Conservation (phyloP, 225 moss, liverwort and hornwort genomes). For the Marchantia paleacea region DNA sequence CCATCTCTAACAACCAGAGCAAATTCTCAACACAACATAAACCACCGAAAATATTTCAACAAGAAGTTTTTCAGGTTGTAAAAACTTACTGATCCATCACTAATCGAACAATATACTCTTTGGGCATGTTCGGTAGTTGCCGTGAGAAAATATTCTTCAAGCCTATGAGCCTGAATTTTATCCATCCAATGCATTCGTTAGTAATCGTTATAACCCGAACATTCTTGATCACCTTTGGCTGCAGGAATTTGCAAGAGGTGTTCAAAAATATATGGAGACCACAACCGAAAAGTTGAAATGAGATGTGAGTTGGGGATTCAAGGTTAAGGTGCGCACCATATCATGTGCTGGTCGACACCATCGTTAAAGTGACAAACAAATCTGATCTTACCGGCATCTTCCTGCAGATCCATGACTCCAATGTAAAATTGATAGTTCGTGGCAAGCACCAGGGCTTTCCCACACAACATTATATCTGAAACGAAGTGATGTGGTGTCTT, state of each 20-base stretch:
- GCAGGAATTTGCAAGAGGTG: not conserved
- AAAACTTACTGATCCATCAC: slow-evolving; percentile 93
- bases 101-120: slow-evolving; percentile 94
- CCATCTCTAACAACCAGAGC: not conserved
- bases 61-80: not conserved
- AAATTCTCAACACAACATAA: not conserved
- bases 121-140: slow-evolving; percentile 98
- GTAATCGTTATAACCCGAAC: not conserved
- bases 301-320: not conserved
- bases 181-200: not conserved
- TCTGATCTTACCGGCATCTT: slow-evolving; percentile 82
- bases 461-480: not conserved
- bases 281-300: not conserved
- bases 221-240: not conserved
- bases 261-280: not conserved
- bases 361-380: slow-evolving; percentile 94
- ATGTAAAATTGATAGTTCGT: not conserved
- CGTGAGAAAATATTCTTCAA: slow-evolving; percentile 96
- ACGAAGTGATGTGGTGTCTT: too few relatives aligned
- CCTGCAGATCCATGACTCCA: slow-evolving; percentile 47
- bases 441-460: not conserved
- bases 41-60: not conserved
- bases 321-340: slow-evolving; percentile 55
- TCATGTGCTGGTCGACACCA: slow-evolving; percentile 90
- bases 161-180: slow-evolving; percentile 74